These are phyloP conservation scores for Oleoguttula mirabilis DNA, from an alignment of 495 filamentous ascomycete genomes.

Conservation along the genomic window DNA sequence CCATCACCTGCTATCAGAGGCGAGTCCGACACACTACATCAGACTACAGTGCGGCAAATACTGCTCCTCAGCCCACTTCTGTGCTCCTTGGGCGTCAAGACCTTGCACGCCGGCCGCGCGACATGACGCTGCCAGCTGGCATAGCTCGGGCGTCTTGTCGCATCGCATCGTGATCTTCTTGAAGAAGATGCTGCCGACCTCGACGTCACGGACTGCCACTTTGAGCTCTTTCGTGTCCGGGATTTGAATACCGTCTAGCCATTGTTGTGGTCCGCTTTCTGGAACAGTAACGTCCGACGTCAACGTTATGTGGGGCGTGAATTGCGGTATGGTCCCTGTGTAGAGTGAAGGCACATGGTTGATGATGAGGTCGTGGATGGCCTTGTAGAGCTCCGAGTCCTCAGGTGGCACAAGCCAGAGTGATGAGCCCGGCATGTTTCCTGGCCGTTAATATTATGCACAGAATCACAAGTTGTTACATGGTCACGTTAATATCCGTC, in stretches of 20 bases:
- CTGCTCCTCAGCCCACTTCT: conserved; percentile 23
- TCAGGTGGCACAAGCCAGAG: conserved; percentile 30
- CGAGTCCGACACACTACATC: conserved; percentile 31
- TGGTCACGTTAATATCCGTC: no score
- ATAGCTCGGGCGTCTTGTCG: conserved; percentile 17
- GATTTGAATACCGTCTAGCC: conserved; percentile 21
- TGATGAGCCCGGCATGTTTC: conserved; percentile 24
- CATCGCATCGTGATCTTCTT: conserved; percentile 23
- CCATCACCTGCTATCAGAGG: background rate
- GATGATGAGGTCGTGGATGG: conserved; percentile 19
- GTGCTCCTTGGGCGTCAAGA: conserved; percentile 10
- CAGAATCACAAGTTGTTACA: no score
- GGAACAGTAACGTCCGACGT: conserved; percentile 22
- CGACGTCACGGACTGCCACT: conserved; percentile 16
- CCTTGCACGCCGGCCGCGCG: conserved; percentile 10
- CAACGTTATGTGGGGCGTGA: conserved; percentile 28
- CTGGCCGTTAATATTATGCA: no score
- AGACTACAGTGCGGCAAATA: conserved; percentile 28
- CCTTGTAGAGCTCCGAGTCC: conserved; percentile 15
- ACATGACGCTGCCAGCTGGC: conserved; percentile 9
- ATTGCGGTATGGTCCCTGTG: conserved; percentile 15
- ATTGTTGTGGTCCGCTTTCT: conserved; percentile 19
- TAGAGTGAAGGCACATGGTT: conserved; percentile 17
- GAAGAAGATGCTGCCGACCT: conserved; percentile 22
- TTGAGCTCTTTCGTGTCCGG: conserved; percentile 9